Percentiles rank a stretch among this genome's conserved stretches.
phyloP scores from a whole-genome alignment of 306 rosid species.

The Lathyrus sativus region DNA sequence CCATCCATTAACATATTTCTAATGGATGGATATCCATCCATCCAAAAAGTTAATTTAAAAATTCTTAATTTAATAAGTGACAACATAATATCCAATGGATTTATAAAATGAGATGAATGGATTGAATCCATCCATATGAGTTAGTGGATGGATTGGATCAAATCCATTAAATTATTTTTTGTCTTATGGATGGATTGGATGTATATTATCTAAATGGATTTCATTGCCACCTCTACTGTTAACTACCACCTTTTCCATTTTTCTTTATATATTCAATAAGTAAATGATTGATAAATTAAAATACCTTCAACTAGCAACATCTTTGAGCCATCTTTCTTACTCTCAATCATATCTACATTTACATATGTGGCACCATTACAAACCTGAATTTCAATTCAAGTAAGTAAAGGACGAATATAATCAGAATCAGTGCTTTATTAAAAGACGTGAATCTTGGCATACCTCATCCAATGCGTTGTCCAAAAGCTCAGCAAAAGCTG shows the following conservation, averaged over 20 bases:
- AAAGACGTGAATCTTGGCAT: conserved; percentile 24
- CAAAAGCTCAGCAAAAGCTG: conserved; percentile 97
- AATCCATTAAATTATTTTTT: no score
- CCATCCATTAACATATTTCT: no score
- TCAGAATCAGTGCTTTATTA: not conserved
- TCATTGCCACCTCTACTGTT: no score
- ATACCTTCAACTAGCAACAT: conserved; percentile 90
- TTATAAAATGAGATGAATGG: no score
- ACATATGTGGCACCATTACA: conserved; percentile 88
- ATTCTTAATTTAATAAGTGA: no score
- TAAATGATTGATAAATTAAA: conserved; percentile 8
- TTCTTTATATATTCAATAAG: conserved; percentile 9
- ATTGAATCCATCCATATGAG: no score
- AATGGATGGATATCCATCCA: no score
- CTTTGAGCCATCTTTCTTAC: conserved; percentile 67
- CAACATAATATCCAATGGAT: no score
- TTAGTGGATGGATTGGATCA: no score
- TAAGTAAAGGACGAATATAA: conserved; percentile 29
- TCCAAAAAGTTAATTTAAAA: no score
- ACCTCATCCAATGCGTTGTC: conserved; percentile 97
- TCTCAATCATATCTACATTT: conserved; percentile 72
- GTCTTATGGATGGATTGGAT: no score
- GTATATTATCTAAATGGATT: no score
- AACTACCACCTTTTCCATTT: conserved; percentile 4
- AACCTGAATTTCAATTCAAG: conserved; percentile 58